Evolutionary conservation across 345 rosid genomes (phyloP).

Genomic region (Xanthoceras sorbifolium): DNA sequence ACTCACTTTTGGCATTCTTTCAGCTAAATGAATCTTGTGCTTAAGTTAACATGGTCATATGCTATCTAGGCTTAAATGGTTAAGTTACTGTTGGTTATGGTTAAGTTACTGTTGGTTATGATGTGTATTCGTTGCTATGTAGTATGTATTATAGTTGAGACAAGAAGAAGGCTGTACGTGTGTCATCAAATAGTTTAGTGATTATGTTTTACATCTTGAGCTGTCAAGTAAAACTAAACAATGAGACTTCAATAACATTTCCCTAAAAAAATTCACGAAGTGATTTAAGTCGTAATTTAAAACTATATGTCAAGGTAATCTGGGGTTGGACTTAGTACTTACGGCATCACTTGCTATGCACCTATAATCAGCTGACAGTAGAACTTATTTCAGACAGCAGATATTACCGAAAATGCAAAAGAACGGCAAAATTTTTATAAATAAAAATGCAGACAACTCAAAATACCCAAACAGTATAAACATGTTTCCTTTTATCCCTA

Average conservation of each 20-base stretch:
- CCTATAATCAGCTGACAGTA: no score
- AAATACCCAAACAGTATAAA: neutral
- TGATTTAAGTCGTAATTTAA: neutral
- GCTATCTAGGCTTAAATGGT: neutral
- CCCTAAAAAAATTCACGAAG: neutral
- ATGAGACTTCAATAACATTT: neutral
- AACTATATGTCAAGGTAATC: no score
- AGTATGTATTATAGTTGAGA: neutral
- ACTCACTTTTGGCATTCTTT: neutral
- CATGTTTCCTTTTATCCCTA: neutral
- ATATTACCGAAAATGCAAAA: neutral
- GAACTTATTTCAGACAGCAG: neutral
- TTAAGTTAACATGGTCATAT: neutral
- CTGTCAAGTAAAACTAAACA: neutral
- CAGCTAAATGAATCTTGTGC: neutral
- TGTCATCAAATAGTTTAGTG: neutral
- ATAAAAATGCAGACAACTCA: neutral
- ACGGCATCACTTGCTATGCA: no score
- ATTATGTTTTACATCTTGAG: constrained; percentile 3
- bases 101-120: neutral
- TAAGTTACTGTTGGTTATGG: neutral
- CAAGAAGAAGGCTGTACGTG: neutral
- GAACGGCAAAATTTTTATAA: neutral
- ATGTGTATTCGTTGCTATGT: neutral
- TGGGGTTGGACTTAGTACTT: no score